Base-by-base conservation (phyloP, 306 rosid species). In the Calophaca sinica region DNA sequence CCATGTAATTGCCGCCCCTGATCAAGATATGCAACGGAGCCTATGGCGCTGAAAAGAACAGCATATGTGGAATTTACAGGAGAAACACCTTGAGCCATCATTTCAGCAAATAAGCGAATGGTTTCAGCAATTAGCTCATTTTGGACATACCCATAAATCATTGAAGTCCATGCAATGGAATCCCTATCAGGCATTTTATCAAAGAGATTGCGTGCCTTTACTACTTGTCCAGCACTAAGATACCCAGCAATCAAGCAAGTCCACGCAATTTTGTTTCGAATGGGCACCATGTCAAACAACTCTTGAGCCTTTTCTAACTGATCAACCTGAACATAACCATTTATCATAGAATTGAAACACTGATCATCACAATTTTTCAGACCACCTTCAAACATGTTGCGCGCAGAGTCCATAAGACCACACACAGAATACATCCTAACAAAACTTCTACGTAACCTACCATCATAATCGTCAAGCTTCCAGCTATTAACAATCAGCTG, bases 1-100 rank as follows among this genome's bases (percentile, higher is more conserved):
- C 85, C 75, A 76, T 92, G 97, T 55, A 89, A 64, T 70, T 92
- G 92, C 74, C 66, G 79, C 52, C 97, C 97, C 55, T 72, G 78
- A 76, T 89, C 96, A 77, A 92, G 97, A 85, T 87, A 77, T 66
- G 97, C 84, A 70, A 85, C 77, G 28, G 97, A 89, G 64, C 97
- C 97, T 5, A 84, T 73, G 28, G 93, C 96, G 71, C 97, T 96
- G 26, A 92, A 84, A 72, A 92, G 90, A 81, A 79, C 81, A 70
- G 89, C 80, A 76, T 78, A 92, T 4, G 91, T 83, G 52, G 85
- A 84, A 80, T 31, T 82, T 58, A 86, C 54, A 35, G 93, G 93
- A 20, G 50, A 44, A 71, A 86, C 74, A 68, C 90, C 87, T n/a
- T 68, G 78, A 61, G 67, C 73, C 67, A 83, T 75, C 93, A 92